Percentiles rank a stretch among this genome's conserved stretches.
Conservation (phyloP, 306 rosid species). For the Canavalia gladiata region DNA sequence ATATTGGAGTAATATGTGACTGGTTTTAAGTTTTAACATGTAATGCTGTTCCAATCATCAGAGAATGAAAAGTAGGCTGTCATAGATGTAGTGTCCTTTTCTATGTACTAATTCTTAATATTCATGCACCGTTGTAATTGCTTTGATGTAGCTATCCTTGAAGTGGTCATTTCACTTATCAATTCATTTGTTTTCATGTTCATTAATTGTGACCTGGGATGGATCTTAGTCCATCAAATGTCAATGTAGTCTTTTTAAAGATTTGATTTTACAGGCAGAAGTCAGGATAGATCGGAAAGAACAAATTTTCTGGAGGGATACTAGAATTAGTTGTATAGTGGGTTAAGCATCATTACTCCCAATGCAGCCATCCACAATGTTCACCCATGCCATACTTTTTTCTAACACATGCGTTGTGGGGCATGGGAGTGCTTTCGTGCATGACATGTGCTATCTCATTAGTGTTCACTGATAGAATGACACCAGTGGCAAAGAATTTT, state of each 20-base stretch:
- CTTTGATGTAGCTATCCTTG: slow-evolving; percentile 28
- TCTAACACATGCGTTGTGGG: slow-evolving; percentile 22
- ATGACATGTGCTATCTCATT: slow-evolving; percentile 13
- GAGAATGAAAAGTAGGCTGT: slow-evolving; percentile 28
- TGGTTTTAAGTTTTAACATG: slow-evolving; percentile 32
- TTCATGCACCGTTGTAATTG: slow-evolving; percentile 22
- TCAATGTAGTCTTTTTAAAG: background rate
- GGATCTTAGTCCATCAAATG: background rate
- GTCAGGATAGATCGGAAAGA: slow-evolving; percentile 3
- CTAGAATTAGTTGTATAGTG: slow-evolving; percentile 29
- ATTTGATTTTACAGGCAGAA: slow-evolving; percentile 10
- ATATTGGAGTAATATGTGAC: slow-evolving; percentile 31
- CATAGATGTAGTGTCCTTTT: slow-evolving; percentile 31
- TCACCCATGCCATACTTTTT: slow-evolving; percentile 24
- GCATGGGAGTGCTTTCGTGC: slow-evolving; percentile 18
- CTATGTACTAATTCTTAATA: background rate
- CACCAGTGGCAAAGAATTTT: background rate
- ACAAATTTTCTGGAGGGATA: slow-evolving; percentile 5
- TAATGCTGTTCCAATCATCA: slow-evolving; percentile 37
- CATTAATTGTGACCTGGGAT: slow-evolving; percentile 22
- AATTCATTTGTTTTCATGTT: slow-evolving; percentile 13
- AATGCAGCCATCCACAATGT: slow-evolving; percentile 12
- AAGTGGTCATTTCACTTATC: slow-evolving; percentile 15
- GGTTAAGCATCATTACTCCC: slow-evolving; percentile 22
- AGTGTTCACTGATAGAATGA: slow-evolving; percentile 21